Evolutionary conservation across 441 rosid species (phyloP).

Genomic region (Pelargonium fulgidum): DNA sequence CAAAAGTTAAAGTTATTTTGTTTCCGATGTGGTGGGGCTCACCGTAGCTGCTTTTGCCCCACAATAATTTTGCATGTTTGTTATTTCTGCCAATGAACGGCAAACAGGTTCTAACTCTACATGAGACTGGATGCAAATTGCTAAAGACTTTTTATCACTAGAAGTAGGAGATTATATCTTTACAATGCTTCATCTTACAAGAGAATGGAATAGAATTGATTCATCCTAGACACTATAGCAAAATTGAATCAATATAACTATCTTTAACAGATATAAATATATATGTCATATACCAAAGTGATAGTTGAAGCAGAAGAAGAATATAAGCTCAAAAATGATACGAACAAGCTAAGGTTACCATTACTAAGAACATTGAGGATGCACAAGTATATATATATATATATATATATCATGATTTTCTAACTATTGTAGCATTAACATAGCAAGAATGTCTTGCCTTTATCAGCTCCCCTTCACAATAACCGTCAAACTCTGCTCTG

Average conservation of each 20-base stretch:
- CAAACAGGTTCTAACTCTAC: neutral
- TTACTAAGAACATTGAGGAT: neutral
- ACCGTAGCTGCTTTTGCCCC: no score
- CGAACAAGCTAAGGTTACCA: neutral
- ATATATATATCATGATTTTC: neutral
- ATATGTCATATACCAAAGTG: neutral
- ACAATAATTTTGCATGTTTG: no score
- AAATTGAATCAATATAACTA: neutral
- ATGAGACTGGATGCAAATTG: neutral
- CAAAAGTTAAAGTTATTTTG: no score
- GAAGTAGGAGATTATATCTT: no score
- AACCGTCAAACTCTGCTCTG: slow-evolving; percentile 92
- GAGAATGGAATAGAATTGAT: neutral
- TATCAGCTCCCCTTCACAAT: slow-evolving; percentile 84
- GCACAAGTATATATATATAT: neutral
- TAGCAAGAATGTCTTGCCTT: slow-evolving; percentile 41
- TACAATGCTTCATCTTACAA: neutral
- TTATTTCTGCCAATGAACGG: no score
- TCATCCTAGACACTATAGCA: neutral
- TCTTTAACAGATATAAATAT: no score
- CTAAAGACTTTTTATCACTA: neutral
- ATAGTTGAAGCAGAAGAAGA: neutral
- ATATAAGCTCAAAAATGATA: no score
- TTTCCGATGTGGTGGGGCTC: no score
- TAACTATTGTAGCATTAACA: neutral